Conservation (phyloP, 202 grass and related monocot species). For the Brachypodium distachyon region DNA sequence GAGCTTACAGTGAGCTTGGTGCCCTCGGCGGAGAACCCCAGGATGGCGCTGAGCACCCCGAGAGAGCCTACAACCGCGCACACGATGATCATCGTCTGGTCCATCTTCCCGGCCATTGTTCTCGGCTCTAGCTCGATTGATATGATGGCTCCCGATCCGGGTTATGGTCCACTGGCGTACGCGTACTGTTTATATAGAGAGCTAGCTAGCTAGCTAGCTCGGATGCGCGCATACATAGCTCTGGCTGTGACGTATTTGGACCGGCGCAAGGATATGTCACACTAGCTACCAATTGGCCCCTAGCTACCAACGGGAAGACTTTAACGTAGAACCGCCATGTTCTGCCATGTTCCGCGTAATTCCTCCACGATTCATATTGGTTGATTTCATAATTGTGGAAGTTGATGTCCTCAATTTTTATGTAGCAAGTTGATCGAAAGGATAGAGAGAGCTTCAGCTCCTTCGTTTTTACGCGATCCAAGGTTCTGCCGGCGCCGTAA, state of each 20-base stretch:
- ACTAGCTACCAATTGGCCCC: too few species aligned
- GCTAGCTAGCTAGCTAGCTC: not conserved
- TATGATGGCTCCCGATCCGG: too few species aligned
- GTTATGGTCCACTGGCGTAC: not conserved
- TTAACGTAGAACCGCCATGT: not conserved
- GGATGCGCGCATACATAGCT: not conserved
- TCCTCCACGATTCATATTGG: not conserved
- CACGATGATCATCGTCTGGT: constrained; percentile 27
- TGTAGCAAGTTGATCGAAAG: too few species aligned
- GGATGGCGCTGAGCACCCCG: constrained; percentile 41
- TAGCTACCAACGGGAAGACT: not conserved
- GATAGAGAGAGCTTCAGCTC: too few species aligned
- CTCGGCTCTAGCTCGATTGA: too few species aligned
- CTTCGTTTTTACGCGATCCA: not conserved
- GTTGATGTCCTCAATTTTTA: too few species aligned
- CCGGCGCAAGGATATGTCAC: not conserved
- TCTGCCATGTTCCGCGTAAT: not conserved
- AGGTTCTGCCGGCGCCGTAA: not conserved
- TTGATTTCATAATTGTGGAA: not conserved
- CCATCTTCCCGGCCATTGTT: constrained; percentile 18
- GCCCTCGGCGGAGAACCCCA: constrained; percentile 58
- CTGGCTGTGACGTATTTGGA: not conserved
- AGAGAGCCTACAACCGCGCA: constrained; percentile 28
- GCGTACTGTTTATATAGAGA: not conserved
- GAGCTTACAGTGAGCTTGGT: constrained; percentile 52